These are phyloP conservation scores for Phytophthora meadii DNA, from an alignment of 352 stramenopile species.

Conservation along the genomic window DNA sequence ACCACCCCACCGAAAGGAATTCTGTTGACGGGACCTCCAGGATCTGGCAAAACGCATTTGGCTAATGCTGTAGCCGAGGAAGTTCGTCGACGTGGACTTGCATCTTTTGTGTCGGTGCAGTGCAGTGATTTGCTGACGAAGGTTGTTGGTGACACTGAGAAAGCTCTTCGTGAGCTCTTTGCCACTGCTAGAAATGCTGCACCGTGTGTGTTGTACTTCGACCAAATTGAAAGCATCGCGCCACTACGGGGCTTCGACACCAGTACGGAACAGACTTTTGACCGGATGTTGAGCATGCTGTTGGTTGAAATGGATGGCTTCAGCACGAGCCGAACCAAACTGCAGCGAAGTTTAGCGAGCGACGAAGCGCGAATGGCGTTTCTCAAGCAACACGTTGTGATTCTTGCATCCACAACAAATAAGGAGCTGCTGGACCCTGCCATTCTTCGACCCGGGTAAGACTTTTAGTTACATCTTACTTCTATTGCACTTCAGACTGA, in stretches of 20 bases:
- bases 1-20: slow-evolving; percentile 97
- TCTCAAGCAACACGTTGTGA: slow-evolving; percentile 84
- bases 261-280: slow-evolving; percentile 93
- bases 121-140: slow-evolving; percentile 92
- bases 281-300: slow-evolving; percentile 91
- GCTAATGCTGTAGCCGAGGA: slow-evolving; percentile 68
- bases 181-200: slow-evolving; percentile 83
- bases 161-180: slow-evolving; percentile 89
- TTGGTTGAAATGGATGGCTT: slow-evolving; percentile 94
- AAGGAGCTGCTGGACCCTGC: slow-evolving; percentile 84
- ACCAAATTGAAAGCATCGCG: slow-evolving; percentile 92
- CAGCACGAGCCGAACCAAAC: slow-evolving; percentile 44
- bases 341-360: slow-evolving; percentile 43
- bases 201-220: slow-evolving; percentile 92
- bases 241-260: slow-evolving; percentile 90
- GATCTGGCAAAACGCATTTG: slow-evolving; percentile 98
- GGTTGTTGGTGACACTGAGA: slow-evolving; percentile 91
- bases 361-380: slow-evolving; percentile 61
- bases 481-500: neutral
- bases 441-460: slow-evolving; percentile 86
- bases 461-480: neutral
- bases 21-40: slow-evolving; percentile 98
- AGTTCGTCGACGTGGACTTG: slow-evolving; percentile 63
- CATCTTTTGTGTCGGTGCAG: slow-evolving; percentile 88
- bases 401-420: slow-evolving; percentile 82